These are phyloP conservation scores for Diaporthe nobilis DNA, from an alignment of 2,329 filamentous ascomycete genomes.

Conservation along the genomic window DNA sequence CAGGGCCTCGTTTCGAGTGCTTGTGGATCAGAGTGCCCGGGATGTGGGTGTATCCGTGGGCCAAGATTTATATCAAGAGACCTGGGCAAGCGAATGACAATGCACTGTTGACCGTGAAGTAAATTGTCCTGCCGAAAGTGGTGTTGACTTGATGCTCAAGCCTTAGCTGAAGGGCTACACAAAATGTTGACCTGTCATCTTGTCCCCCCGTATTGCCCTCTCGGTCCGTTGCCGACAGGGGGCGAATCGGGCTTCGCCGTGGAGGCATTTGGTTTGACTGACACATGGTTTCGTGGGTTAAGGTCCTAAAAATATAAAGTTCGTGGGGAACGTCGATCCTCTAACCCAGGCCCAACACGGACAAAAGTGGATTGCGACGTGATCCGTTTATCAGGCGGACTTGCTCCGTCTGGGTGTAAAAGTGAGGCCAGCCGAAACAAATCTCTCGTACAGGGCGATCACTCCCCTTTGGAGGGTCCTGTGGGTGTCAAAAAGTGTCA, in stretches of 20 bases:
- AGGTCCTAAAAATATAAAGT: slow-evolving; percentile 31
- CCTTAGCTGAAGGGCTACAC: not conserved
- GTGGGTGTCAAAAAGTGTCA: slow-evolving; percentile 1
- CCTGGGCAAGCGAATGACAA: not conserved
- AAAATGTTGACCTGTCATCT: slow-evolving; percentile 8
- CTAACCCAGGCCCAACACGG: slow-evolving; percentile 10
- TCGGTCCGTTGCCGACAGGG: slow-evolving; percentile 21
- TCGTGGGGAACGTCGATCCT: slow-evolving; percentile 30
- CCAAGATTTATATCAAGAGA: no score
- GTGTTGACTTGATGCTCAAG: not conserved
- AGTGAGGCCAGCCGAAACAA: slow-evolving; percentile 10
- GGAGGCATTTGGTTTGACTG: slow-evolving; percentile 27
- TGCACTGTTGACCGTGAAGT: not conserved
- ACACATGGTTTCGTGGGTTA: slow-evolving; percentile 23
- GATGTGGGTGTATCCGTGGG: not conserved
- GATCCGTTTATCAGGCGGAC: slow-evolving; percentile 23
- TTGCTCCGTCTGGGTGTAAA: not conserved
- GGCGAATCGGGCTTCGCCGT: slow-evolving; percentile 31
- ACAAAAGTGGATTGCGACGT: slow-evolving; percentile 26
- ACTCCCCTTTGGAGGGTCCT: slow-evolving; percentile 19
- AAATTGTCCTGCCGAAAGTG: not conserved
- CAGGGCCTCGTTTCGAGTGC: no score
- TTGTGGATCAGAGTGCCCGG: not conserved
- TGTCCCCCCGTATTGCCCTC: slow-evolving; percentile 12
- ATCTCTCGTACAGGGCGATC: slow-evolving; percentile 23